Percentiles rank a stretch among this genome's conserved stretches.
Conservation (phyloP, 116 monocot species). For the Phalaenopsis hybrid region DNA sequence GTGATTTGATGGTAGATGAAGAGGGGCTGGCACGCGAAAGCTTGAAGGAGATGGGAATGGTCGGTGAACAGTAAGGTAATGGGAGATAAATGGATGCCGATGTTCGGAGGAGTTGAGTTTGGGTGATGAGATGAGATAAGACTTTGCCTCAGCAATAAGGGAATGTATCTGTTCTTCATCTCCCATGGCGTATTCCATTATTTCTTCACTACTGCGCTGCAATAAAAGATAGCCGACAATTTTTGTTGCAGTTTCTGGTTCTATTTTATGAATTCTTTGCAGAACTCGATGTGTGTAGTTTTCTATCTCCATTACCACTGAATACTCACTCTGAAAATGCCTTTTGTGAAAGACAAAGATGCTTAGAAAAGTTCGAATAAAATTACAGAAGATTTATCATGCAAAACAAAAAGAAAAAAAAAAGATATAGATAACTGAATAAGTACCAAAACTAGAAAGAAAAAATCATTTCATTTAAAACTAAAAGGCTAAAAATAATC, state of each 20-base stretch:
- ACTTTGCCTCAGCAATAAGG: slow-evolving; percentile 33
- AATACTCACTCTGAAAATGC: slow-evolving; percentile 6
- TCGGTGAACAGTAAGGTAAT: background rate
- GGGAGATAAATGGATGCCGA: slow-evolving; percentile 3
- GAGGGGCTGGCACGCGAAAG: slow-evolving; percentile 16
- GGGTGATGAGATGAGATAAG: slow-evolving; percentile 15
- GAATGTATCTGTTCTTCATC: slow-evolving; percentile 25
- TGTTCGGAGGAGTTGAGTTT: slow-evolving; percentile 12
- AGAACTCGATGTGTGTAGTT: slow-evolving; percentile 33
- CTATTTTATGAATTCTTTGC: slow-evolving; percentile 29
- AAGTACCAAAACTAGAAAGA: background rate
- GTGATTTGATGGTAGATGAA: slow-evolving; percentile 13
- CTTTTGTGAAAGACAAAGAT: slow-evolving; percentile 5
- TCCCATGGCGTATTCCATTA: slow-evolving; percentile 31
- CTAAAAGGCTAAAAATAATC: background rate
- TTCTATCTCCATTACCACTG: slow-evolving; percentile 23
- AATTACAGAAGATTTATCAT: background rate
- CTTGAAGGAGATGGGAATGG: slow-evolving; percentile 18
- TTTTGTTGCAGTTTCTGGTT: slow-evolving; percentile 42
- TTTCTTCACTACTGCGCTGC: slow-evolving; percentile 25
- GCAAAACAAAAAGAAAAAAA: background rate
- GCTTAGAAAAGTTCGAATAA: background rate
- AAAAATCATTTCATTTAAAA: background rate
- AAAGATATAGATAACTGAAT: background rate
- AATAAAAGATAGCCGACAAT: slow-evolving; percentile 47